Conservation (phyloP, 495 filamentous ascomycete species). For the Penicillium bialowiezense region DNA sequence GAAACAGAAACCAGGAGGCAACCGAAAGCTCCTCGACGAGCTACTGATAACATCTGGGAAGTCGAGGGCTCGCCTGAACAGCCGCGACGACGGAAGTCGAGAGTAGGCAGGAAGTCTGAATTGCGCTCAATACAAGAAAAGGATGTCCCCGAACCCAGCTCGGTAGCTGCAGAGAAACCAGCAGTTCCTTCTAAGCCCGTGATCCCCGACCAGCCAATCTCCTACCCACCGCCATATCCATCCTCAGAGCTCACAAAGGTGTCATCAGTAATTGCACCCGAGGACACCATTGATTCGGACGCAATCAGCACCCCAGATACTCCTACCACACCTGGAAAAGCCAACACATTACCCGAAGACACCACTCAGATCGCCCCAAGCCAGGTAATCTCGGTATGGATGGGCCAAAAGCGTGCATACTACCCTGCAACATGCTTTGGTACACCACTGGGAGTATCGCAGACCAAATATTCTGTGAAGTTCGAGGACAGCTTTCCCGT, state of each 20-base stretch:
- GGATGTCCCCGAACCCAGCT: constrained; percentile 2
- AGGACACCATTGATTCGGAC: constrained; percentile 10
- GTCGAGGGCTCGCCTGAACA: constrained; percentile 34
- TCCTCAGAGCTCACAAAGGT: constrained; percentile 16
- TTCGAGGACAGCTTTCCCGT: constrained; percentile 45
- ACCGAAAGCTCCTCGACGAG: constrained; percentile 24
- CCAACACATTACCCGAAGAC: constrained; percentile 4
- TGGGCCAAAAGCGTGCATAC: constrained; percentile 45
- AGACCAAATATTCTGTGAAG: constrained; percentile 41
- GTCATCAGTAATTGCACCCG: constrained; percentile 9
- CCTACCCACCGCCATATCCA: constrained; percentile 1
- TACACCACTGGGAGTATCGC: constrained; percentile 33
- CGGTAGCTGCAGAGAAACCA: constrained; percentile 2
- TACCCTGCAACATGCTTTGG: constrained; percentile 51
- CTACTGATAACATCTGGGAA: constrained; percentile 36
- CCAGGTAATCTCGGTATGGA: constrained; percentile 52
- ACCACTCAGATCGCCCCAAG: constrained; percentile 33
- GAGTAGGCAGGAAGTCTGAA: constrained; percentile 8
- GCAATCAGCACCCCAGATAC: constrained; percentile 4
- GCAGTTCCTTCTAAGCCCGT: constrained; percentile 7
- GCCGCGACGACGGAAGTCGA: constrained; percentile 24
- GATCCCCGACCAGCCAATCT: neutral
- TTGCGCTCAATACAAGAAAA: constrained; percentile 13
- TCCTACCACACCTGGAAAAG: constrained; percentile 13
- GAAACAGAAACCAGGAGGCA: constrained; percentile 15